phyloP scores from a whole-genome alignment of 2,329 filamentous ascomycete species.

The Capronia epimyces region DNA sequence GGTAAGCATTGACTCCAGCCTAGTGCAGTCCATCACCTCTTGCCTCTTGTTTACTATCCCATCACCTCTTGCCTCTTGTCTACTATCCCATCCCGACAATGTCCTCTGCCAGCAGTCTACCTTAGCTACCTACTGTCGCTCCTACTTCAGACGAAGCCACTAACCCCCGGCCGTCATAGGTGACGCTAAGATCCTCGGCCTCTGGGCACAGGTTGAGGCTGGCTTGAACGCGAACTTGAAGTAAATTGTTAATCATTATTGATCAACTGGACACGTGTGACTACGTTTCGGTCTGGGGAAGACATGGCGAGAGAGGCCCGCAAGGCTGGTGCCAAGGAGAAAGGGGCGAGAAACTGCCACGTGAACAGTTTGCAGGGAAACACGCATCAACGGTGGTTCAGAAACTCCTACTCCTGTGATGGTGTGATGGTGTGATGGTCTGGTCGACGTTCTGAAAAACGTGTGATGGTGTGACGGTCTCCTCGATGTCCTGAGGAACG shows the following conservation, averaged over 20 bases:
- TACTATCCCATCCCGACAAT: not conserved
- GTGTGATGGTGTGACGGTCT: too few relatives aligned
- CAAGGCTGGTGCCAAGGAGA: too few relatives aligned
- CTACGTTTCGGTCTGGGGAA: not conserved
- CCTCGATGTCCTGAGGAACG: too few relatives aligned
- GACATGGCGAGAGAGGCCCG: too few relatives aligned
- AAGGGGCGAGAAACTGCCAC: too few relatives aligned
- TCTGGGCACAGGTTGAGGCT: constrained; percentile 27
- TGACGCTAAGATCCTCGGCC: constrained; percentile 26
- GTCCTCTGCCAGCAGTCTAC: not conserved
- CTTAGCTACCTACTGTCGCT: not conserved
- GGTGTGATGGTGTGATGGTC: not conserved
- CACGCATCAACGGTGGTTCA: too few relatives aligned
- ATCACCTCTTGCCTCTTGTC: not conserved
- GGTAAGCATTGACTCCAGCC: constrained; percentile 3
- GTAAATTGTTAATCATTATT: not conserved
- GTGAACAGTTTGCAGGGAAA: too few relatives aligned
- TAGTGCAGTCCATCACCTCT: not conserved
- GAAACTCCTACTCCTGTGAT: too few relatives aligned
- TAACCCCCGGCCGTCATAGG: constrained; percentile 4
- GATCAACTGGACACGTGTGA: not conserved
- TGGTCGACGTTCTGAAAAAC: not conserved
- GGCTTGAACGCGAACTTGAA: constrained; percentile 21
- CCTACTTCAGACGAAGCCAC: not conserved
- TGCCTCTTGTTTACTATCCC: not conserved